Conservation (phyloP, 108 stramenopile species). For the Fragilariopsis cylindrus region DNA sequence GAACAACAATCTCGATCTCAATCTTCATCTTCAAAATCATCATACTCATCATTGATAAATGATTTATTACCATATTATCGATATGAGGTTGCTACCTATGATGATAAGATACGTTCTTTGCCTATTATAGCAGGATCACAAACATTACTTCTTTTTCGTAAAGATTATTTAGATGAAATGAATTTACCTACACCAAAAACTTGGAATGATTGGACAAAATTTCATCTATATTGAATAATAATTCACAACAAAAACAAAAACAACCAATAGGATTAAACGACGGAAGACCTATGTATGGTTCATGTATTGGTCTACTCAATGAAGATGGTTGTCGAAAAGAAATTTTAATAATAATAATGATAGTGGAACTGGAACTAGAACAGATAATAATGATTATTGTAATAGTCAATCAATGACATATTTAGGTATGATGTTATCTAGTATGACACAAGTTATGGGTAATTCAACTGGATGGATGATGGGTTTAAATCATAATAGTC, state of each 20-base stretch:
- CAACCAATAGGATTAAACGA: too few relatives aligned
- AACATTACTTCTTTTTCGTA: conserved; percentile 36
- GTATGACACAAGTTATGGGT: conserved; percentile 44
- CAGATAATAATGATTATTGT: background rate
- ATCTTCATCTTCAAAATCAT: background rate
- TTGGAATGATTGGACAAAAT: conserved; percentile 42
- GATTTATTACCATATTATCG: conserved; percentile 37
- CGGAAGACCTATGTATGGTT: conserved; percentile 18
- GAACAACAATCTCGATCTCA: background rate
- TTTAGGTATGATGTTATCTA: conserved; percentile 29
- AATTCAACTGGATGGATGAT: conserved; percentile 44
- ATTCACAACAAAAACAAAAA: background rate
- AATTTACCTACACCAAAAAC: conserved; percentile 38
- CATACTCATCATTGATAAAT: background rate
- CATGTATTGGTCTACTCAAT: conserved; percentile 30
- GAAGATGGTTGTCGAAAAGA: conserved; percentile 20
- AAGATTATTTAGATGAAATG: conserved; percentile 39
- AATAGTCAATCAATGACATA: conserved; percentile 31
- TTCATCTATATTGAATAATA: conserved; percentile 29
- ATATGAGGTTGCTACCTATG: conserved; percentile 27
- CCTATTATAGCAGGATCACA: conserved; percentile 40
- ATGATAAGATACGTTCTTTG: conserved; percentile 28
- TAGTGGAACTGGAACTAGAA: background rate
- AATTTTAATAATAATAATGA: background rate
- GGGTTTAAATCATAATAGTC: conserved; percentile 19